A percentile compares a stretch with the other conserved stretches of the same genome.
Evolutionary conservation across 805 yeast genomes (phyloP).

Genomic region (Sporopachydermia quercuum): DNA sequence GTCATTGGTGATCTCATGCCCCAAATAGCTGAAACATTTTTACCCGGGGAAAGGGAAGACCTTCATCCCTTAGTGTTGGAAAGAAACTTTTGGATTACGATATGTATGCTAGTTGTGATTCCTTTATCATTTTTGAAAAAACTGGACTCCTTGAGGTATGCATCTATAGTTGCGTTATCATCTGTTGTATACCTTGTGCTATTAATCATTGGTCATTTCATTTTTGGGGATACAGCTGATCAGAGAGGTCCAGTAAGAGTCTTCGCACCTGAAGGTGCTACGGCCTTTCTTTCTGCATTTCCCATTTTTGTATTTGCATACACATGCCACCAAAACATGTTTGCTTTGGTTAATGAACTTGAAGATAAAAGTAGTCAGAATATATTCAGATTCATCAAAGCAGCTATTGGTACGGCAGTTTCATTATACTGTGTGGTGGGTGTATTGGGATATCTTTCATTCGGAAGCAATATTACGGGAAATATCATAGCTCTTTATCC

Average conservation of each 20-base stretch:
- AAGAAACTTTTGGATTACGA: slow-evolving; percentile 33
- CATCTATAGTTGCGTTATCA: slow-evolving; percentile 68
- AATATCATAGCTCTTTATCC: slow-evolving; percentile 74
- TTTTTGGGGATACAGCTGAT: slow-evolving; percentile 37
- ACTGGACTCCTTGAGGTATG: slow-evolving; percentile 71
- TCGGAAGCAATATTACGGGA: slow-evolving; percentile 67
- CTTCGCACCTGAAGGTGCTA: slow-evolving; percentile 30
- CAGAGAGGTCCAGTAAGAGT: slow-evolving; percentile 35
- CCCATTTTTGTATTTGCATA: slow-evolving; percentile 92
- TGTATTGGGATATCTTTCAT: slow-evolving; percentile 68
- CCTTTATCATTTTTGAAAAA: slow-evolving; percentile 63
- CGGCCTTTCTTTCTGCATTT: slow-evolving; percentile 49
- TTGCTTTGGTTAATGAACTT: slow-evolving; percentile 74
- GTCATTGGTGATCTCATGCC: slow-evolving; percentile 71
- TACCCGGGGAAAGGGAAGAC: slow-evolving; percentile 7
- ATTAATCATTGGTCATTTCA: slow-evolving; percentile 58
- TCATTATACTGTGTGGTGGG: slow-evolving; percentile 60
- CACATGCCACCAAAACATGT: slow-evolving; percentile 94
- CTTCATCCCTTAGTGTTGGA: slow-evolving; percentile 7
- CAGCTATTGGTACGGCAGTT: slow-evolving; percentile 47
- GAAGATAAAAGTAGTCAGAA: slow-evolving; percentile 33
- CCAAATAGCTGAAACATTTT: slow-evolving; percentile 16
- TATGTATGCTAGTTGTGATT: slow-evolving; percentile 21
- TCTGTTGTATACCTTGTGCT: slow-evolving; percentile 68
- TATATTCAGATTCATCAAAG: slow-evolving; percentile 30